phyloP scores from a whole-genome alignment of 495 filamentous ascomycete genomes.

The Poronia punctata region DNA sequence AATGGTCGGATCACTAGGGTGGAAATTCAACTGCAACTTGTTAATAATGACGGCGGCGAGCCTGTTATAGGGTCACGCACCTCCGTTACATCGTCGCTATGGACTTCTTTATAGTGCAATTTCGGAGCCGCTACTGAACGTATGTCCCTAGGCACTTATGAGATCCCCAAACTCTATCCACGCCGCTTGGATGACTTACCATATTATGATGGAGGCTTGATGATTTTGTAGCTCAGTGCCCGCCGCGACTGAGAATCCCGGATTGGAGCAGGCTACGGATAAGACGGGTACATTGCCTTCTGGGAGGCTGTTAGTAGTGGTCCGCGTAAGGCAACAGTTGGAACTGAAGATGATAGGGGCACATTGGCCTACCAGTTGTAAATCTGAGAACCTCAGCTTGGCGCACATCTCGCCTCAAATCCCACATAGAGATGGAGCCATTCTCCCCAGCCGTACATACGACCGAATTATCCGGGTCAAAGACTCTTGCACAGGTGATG shows the following conservation, averaged over 20 bases:
- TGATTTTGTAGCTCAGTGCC: constrained; percentile 74
- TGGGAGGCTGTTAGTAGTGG: too few species aligned
- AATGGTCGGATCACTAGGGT: constrained; percentile 53
- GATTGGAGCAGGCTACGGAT: constrained; percentile 58
- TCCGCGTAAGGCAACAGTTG: too few species aligned
- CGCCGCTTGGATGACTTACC: constrained; percentile 39
- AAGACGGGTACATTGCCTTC: constrained; percentile 48
- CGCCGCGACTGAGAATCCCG: constrained; percentile 56
- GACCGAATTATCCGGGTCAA: constrained; percentile 31
- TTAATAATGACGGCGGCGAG: background rate
- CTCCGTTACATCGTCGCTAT: constrained; percentile 89
- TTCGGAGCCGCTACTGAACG: constrained; percentile 48
- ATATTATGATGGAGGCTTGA: constrained; percentile 66
- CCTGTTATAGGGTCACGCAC: constrained; percentile 27
- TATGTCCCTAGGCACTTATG: constrained; percentile 51
- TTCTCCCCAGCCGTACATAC: constrained; percentile 58
- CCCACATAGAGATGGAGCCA: constrained; percentile 52
- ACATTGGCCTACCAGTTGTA: constrained; percentile 43
- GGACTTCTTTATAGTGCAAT: constrained; percentile 71
- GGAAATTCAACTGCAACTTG: constrained; percentile 56
- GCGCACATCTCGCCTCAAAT: constrained; percentile 38
- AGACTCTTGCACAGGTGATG: constrained; percentile 49
- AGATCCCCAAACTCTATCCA: constrained; percentile 3
- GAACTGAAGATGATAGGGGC: constrained; percentile 35
- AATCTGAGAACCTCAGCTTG: constrained; percentile 30